Base-by-base conservation (phyloP, 768 basidiomycete genomes). In the Gymnopilus dilepis region DNA sequence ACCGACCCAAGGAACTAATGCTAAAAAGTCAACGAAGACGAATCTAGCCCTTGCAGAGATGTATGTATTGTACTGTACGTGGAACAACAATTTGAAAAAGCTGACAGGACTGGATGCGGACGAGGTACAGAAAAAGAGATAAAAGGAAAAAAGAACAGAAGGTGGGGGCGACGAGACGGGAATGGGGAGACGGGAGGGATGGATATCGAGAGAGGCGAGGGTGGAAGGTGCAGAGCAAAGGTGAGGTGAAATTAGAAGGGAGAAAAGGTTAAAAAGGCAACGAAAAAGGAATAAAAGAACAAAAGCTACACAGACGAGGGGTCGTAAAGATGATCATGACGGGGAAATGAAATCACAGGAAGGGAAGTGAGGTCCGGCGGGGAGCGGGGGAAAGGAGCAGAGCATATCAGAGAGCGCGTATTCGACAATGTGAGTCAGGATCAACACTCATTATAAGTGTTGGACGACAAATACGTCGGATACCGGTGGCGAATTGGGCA, bases 201-300 rank as follows among this genome's bases (percentile, higher is more conserved):
- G n/a, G n/a, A n/a, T n/a, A 26, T 30, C 19, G 24, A 28, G 6
- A 43, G n/a, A 22, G 40, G 31, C 8, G 28, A n/a, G 28, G 28
- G 47, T 31, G 34, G 52, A 17, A 45, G 33, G 28, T 45, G 56
- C 56, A 34, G 56, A 33, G 56, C 41, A n/a, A n/a, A n/a, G n/a
- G n/a, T n/a, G 11, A 24, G 34, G 12, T 40, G 43, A 37, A 34
- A 58, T 56, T 33, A 50, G 47, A 45, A 28, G 26, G 38, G 28
- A 33, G 26, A 37, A 47, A 15, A 31, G 41, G 15, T 3, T 22
- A n/a, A 21, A 45, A 22, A 37, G 28, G 26, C 17, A 59, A 26
- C 22, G 38, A 45, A 54, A 33, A 30, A 22, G 26, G 30, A 13
- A 43, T 47, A 19, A 38, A n/a, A 22, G 42, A 42, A 30, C 37